phyloP scores from a whole-genome alignment of 2,329 filamentous ascomycete genomes.

The Nannizziopsis arthrosporioides region DNA sequence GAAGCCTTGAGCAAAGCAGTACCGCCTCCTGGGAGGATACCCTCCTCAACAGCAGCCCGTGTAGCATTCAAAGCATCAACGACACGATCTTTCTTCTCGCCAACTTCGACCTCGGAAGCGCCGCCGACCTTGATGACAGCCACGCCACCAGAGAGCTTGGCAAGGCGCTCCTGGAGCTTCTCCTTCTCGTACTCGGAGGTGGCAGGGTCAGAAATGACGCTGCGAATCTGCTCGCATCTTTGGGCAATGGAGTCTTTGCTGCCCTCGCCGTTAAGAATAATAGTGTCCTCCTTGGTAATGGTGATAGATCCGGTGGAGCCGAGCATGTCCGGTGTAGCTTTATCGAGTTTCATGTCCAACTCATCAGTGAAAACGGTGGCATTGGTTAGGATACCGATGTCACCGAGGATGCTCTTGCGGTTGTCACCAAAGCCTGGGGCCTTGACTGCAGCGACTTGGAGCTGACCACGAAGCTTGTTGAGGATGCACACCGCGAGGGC shows the following conservation, averaged over 20 bases:
- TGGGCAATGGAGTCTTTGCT: conserved; percentile 87
- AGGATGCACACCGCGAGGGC: conserved; percentile 97
- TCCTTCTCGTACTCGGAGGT: conserved; percentile 99
- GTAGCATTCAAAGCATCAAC: conserved; percentile 97
- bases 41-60: conserved; percentile 95
- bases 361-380: conserved; percentile 96
- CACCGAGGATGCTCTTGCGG: conserved; percentile 98
- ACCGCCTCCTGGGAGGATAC: conserved; percentile 96
- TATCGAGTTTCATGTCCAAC: conserved; percentile 98
- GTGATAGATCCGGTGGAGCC: conserved; percentile 96
- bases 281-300: conserved; percentile 99
- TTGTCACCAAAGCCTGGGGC: conserved; percentile 99
- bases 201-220: conserved; percentile 82
- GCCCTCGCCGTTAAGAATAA: conserved; percentile 93
- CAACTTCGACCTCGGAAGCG: conserved; percentile 93
- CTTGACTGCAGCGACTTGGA: conserved; percentile 97
- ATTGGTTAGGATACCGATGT: conserved; percentile 91
- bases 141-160: conserved; percentile 97
- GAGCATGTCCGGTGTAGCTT: conserved; percentile 89
- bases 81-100: conserved; percentile 99
- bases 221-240: conserved; percentile 98
- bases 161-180: conserved; percentile 99
- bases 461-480: conserved; percentile 99
- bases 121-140: conserved; percentile 99
- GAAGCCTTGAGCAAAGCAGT: conserved; percentile 97